Evolutionary conservation across 2,329 filamentous ascomycete species (phyloP), one percentile per base, ranked within the genome.

Genomic region (Colletotrichum sp.): DNA sequence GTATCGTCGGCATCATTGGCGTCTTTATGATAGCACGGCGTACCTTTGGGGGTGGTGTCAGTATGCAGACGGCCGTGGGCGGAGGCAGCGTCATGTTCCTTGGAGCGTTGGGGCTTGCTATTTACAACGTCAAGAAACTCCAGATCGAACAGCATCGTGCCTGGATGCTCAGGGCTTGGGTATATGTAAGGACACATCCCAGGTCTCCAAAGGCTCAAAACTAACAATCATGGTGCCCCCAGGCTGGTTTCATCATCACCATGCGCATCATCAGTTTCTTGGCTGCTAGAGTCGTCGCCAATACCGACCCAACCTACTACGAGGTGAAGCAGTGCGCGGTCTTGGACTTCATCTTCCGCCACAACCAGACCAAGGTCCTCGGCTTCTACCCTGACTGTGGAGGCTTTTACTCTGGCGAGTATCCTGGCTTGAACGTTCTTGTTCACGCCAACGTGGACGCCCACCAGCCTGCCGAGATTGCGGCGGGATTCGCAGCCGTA

Each of bases 101-200:
- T 0, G 77, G 81, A 2, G 84, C 86, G 12, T 80, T 90, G 28
- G 76, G 79, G 1, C 75, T 92, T 58, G 89, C 90, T 2, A 88
- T 87, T 36, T 84, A 88, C 80, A 92, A 92, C 76, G 88, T 93
- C 80, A 92, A 90, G 80, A 83, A 85, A 3, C 81, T 93, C 3
- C 91, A 93, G 79, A 90, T 94, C 65, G 90, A 93, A 36, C 88
- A 93, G 78, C 91, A 93, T 76, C 86, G 91, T 2, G 89, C 90
- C 4, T 93, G 91, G 91, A 93, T 93, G 91, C 79, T 93, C 34
- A 81, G 91, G 26, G 85, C 88, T 9, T 89, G 88, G 88, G 83
- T 88, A 52, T 88, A 88, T 76, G 85, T 88, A 76, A 72, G 85
- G 18, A 36, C 10, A 13, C 16, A 65, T 26, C n/a, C 38, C 18